Base-by-base conservation (phyloP, 371 early-diverging fungal species). In the Haplosporangium sp. region DNA sequence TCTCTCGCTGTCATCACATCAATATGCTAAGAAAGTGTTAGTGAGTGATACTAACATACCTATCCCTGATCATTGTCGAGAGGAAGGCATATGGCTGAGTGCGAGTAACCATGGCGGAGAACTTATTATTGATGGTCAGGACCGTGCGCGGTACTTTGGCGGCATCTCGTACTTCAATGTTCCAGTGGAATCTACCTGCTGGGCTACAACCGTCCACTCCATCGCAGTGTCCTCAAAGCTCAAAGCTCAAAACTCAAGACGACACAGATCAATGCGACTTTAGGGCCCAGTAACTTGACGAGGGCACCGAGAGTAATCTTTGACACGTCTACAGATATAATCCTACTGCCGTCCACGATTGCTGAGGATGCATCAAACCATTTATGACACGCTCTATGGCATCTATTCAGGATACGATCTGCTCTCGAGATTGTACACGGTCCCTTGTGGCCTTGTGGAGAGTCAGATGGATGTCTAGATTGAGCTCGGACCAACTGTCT, bases 241-340 rank as follows among this genome's bases (percentile, higher is more conserved):
- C 40, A 63, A 56, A 16, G 45, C 45, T 13, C 45, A n/a, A n/a
- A n/a, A n/a, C n/a, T n/a, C n/a, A 29, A 4, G 29, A 4, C 29
- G 29, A 29, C 29, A 29, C 29, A 2, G 29, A 29, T 29, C 29
- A 29, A 29, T 4, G 29, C 29, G 29, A 29, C 29, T 29, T 29
- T 1, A 4, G 29, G 29, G 29, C 29, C 29, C 29, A 29, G 29
- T 4, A 29, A 4, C 29, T 2, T 8, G 21, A 43, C 41, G 41
- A 62, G 45, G 20, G 47, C 29, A 4, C 70, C 59, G 37, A 63
- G 43, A 12, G 59, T 59, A 23, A 70, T 70, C 47, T 70, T 70
- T 41, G 70, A 70, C 47, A 70, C 70, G 2, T 69, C 59, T n/a
- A 63, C 70, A 1, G 47, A 70, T 29, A 46, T 59, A 12, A 70